Base-by-base conservation (phyloP, 176 grass and related monocot species). In the Lolium rigidum region DNA sequence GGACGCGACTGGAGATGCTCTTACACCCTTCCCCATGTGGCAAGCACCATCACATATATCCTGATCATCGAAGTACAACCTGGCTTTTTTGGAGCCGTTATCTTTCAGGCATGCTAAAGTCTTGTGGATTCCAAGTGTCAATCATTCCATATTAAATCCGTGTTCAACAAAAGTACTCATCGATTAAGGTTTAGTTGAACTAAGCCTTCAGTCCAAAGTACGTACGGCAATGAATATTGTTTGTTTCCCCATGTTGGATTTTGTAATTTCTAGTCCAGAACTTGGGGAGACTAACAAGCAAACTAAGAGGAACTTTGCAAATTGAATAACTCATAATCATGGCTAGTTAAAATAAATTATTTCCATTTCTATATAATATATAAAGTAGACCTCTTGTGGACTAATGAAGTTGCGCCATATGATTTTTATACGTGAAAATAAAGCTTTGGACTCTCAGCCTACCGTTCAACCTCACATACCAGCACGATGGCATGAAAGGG, bases 121-220 rank as follows among this genome's bases (percentile, higher is more conserved):
- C 12, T 70, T 3, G 43, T 86, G 88, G 83, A 78, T 86, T 86
- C 79, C 83, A 71, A 82, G 72, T 90, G 83, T 78, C 88, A 82
- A 70, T 70, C 62, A 78, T 77, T 83, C 46, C 74, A 43, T 67
- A 56, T 26, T 57, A 81, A 83, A 83, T 74, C 47, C 49, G 39
- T 79, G 18, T 74, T 20, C 48, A 50, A 20, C 66, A 74, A 83
- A 89, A 56, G 56, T 41, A 72, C 0, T 50, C 47, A 39, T 26
- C 6, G 9, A 1, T 72, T 62, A 75, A 75, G 73, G 69, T 83
- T 54, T 41, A 38, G 21, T 51, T 78, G 41, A 44, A 10, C 46
- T 52, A 75, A 18, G 72, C 48, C 4, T 35, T n/a, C 15, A 43
- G 22, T 63, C 54, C 46, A 39, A 64, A 2, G 46, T 35, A 86